Conservation (phyloP, 2,329 filamentous ascomycete genomes). For the Arachnomyces sp. region DNA sequence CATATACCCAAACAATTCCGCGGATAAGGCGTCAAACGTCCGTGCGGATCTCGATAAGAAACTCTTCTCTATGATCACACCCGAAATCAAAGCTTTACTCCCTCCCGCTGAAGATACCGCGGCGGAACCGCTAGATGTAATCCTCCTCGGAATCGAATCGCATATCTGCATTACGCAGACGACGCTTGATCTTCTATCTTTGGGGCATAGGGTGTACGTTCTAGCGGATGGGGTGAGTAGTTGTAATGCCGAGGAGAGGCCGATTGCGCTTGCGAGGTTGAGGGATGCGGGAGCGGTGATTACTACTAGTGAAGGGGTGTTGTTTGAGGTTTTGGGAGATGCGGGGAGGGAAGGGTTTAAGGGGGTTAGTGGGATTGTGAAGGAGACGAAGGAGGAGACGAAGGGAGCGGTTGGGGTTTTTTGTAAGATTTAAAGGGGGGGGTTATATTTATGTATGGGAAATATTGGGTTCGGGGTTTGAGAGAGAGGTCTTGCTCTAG, state of each 20-base stretch:
- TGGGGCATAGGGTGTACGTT: constrained; percentile 76
- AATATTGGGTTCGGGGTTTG: too few species aligned
- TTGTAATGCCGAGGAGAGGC: constrained; percentile 74
- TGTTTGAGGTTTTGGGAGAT: constrained; percentile 87
- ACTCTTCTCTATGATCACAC: constrained; percentile 78
- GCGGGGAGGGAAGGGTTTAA: constrained; percentile 64
- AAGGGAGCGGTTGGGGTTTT: constrained; percentile 60
- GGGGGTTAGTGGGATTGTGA: constrained; percentile 66
- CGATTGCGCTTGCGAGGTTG: constrained; percentile 68
- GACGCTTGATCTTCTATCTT: constrained; percentile 66
- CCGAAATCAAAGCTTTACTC: constrained; percentile 51
- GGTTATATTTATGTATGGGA: too few species aligned
- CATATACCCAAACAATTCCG: constrained; percentile 31
- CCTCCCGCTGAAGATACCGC: constrained; percentile 20
- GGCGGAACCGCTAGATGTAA: constrained; percentile 49
- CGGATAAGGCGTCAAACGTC: constrained; percentile 37
- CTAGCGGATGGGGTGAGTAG: constrained; percentile 85
- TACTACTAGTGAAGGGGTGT: constrained; percentile 79
- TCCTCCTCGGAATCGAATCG: constrained; percentile 83
- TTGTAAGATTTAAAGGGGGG: constrained; percentile 42
- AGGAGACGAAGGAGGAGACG: constrained; percentile 65
- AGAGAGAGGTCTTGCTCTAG: too few species aligned
- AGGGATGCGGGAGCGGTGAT: constrained; percentile 68
- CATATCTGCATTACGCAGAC: constrained; percentile 97
- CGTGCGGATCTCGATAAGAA: constrained; percentile 71